Base-by-base conservation (phyloP, 2,329 filamentous ascomycete species). In the Colletotrichum paranaense region DNA sequence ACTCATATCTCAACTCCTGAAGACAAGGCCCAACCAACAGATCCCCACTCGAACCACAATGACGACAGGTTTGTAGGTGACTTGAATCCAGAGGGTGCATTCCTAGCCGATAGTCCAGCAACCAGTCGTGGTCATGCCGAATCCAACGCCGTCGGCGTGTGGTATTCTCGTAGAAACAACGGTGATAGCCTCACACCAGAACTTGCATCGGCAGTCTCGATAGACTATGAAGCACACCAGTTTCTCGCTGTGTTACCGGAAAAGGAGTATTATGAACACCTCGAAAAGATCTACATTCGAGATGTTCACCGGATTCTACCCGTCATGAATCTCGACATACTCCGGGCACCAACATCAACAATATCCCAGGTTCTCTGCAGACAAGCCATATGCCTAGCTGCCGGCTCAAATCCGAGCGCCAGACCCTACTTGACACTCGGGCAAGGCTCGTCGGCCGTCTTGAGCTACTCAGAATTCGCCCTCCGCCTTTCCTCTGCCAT, bases 1-100 rank as follows among this genome's bases (percentile, higher is more conserved):
- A 28, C 28, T 55, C 38, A 8, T 1, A 63, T 26, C 19, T 8
- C 60, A 3, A 64, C n/a, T 16, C 35, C 38, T 24, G 35, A 59
- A 8, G 35, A 22, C 69, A 32, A 35, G 26, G 42, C 32, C 52
- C 22, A 32, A 5, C 6, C 60, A 8, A 30, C 30, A 11, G 62
- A 64, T 49, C 65, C 76, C 14, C 73, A 72, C 67, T 46, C 68
- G 56, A 42, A 62, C 70, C 55, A 71, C 11, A 62, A 73, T 3
- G 71, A 73, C 22, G 71, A 68, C 14, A 56, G 71, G 5, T 78
- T 78, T 46, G 76, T 78, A 26, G 76, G 76, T 16, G 74, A 78
- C 56, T 58, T 78, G 16, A 77, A 76, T 65, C 77, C 77, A 5
- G 76, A 78, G 46, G 76, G 76, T 3, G 73, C 76, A 5, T 78